Conservation (phyloP, 176 grass and related monocot species). For the sorghum (Sorghum bicolor) region Sorghum_bicolor_NCBIv3 NC_012870.2:3113001-3113500, state of each 20-base stretch:
- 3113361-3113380: not conserved
- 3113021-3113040: not conserved
- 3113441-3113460: slow-evolving; percentile 96
- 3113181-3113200: slow-evolving; percentile 31
- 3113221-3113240: not conserved
- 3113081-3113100: not conserved
- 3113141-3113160: slow-evolving; percentile 22
- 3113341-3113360: not conserved
- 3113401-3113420: slow-evolving; percentile 67
- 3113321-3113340: not conserved
- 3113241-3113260: slow-evolving; percentile 29
- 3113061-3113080: not conserved
- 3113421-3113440: slow-evolving; percentile 90
- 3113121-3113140: no score
- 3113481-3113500: not conserved
- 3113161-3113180: not conserved
- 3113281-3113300: not conserved
- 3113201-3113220: not conserved
- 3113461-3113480: slow-evolving; percentile 90
- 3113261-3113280: not conserved
- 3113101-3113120: not conserved
- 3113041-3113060: not conserved
- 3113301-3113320: not conserved
- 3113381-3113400: slow-evolving; percentile 58
- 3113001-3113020: not conserved